Evolutionary conservation across 208 protist genomes (phyloP), one percentile per base, ranked within the genome.

Genomic region (Lotmaria passim): DNA sequence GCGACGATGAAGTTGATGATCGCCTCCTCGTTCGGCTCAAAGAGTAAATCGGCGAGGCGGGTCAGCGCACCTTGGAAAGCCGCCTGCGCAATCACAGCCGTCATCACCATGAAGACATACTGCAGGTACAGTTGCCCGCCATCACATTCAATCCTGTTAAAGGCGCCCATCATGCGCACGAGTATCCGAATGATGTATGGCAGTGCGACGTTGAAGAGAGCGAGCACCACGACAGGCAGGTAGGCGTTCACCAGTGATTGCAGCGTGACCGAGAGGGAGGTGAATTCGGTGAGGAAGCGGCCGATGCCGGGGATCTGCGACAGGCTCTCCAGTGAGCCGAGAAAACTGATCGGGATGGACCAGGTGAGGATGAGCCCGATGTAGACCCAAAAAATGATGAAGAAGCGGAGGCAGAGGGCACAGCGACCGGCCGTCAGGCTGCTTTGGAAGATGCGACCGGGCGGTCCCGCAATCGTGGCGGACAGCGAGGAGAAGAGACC

Each of bases 81-180:
- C 12, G 88, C 87, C 66, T 96, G 91, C 51, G 92, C 90, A 34
- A 96, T 79, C 30, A 96, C 87, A 52, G 80, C 88, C 12, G 91
- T 91, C 43, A 96, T 76, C 24, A 96, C 81, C 91, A 93, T 96
- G 73, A 93, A 96, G 48, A 90, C 28, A 77, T 92, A 93, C 75
- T 93, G 86, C 64, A 96, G 60, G 60, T 87, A 81, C 21, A 96
- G 69, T 43, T 83, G 81, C 10, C 81, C 82, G n/a, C 71, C 70
- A 26, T 90, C 78, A 34, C 82, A 83, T 66, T 93, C 84, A 0
- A 31, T 53, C 57, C 83, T 62, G 55, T 87, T 93, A 56, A 91
- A 80, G 57, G 76, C 86, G 17, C 88, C 88, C 88, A 93, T 96
- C 52, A 72, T 69, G 34, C 87, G 62, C 23, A 89, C 86, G 44